phyloP scores from a whole-genome alignment of 805 yeast genomes.

The Cephaloascus fragrans region DNA sequence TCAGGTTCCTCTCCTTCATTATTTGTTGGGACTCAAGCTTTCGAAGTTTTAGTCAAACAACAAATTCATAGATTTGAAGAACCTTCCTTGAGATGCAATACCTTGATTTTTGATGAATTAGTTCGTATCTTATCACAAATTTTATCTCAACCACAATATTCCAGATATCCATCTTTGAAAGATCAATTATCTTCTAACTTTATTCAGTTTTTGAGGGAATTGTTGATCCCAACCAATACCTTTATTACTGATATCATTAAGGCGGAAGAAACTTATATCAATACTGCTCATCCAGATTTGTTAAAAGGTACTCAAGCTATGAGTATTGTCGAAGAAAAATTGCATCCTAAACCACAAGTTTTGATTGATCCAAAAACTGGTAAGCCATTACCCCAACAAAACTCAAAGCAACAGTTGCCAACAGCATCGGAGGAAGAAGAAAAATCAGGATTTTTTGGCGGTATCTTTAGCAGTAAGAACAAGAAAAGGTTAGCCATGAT shows the following conservation, averaged over 20 bases:
- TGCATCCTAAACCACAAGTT: slow-evolving; percentile 66
- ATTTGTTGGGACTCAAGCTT: slow-evolving; percentile 95
- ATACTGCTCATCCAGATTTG: slow-evolving; percentile 96
- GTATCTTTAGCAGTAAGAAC: slow-evolving; percentile 85
- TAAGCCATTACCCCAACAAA: slow-evolving; percentile 51
- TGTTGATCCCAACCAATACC: slow-evolving; percentile 74
- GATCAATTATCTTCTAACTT: slow-evolving; percentile 77
- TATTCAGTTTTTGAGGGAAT: slow-evolving; percentile 69
- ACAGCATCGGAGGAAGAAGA: slow-evolving; percentile 27
- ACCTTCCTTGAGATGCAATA: slow-evolving; percentile 81
- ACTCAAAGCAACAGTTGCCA: slow-evolving; percentile 15
- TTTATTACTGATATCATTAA: slow-evolving; percentile 77
- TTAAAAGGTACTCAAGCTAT: slow-evolving; percentile 92
- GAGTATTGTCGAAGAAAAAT: slow-evolving; percentile 82
- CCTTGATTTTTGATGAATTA: slow-evolving; percentile 87
- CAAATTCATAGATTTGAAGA: slow-evolving; percentile 92
- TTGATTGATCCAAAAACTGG: slow-evolving; percentile 87
- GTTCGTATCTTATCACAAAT: slow-evolving; percentile 85
- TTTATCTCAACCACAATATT: slow-evolving; percentile 67
- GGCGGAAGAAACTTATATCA: slow-evolving; percentile 88
- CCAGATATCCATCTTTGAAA: slow-evolving; percentile 85
- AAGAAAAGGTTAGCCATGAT: slow-evolving; percentile 89
- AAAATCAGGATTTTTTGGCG: slow-evolving; percentile 84
- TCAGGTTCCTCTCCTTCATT: slow-evolving; percentile 94
- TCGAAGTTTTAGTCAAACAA: slow-evolving; percentile 90